Conservation (phyloP, 257 asterid species). For the Solanum clarkiae region DNA sequence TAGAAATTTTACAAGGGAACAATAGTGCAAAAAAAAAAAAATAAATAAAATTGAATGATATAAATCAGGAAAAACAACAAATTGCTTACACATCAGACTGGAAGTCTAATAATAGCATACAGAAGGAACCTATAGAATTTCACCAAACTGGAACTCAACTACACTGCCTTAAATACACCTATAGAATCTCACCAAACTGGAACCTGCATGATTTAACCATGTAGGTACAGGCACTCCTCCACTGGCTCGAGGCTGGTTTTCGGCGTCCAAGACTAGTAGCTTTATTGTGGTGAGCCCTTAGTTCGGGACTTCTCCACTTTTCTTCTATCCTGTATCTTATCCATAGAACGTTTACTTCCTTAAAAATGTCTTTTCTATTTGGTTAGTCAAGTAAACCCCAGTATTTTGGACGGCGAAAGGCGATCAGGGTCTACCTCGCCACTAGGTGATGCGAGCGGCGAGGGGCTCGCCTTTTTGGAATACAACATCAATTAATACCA, state of each 20-base stretch:
- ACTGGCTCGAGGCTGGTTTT: no score
- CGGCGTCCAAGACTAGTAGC: no score
- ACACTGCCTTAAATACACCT: not conserved
- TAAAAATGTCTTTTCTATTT: not conserved
- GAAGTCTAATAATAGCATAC: not conserved
- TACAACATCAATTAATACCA: no score
- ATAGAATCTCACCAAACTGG: not conserved
- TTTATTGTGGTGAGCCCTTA: no score
- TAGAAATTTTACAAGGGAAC: not conserved
- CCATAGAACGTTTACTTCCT: not conserved
- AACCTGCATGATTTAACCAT: not conserved
- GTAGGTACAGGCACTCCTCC: no score
- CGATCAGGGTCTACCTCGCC: no score
- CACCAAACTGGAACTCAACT: not conserved
- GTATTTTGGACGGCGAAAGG: no score
- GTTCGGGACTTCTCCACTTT: no score
- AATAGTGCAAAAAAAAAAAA: not conserved
- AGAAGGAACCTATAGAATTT: not conserved
- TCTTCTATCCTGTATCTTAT: not conserved
- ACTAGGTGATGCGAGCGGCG: no score
- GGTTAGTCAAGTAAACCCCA: not conserved
- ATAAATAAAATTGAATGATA: not conserved
- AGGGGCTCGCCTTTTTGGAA: no score
- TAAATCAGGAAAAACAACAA: not conserved
- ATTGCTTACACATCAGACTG: not conserved